Base-by-base conservation (phyloP, 306 rosid genomes). In the Gynostemma pentaphyllum region DNA sequence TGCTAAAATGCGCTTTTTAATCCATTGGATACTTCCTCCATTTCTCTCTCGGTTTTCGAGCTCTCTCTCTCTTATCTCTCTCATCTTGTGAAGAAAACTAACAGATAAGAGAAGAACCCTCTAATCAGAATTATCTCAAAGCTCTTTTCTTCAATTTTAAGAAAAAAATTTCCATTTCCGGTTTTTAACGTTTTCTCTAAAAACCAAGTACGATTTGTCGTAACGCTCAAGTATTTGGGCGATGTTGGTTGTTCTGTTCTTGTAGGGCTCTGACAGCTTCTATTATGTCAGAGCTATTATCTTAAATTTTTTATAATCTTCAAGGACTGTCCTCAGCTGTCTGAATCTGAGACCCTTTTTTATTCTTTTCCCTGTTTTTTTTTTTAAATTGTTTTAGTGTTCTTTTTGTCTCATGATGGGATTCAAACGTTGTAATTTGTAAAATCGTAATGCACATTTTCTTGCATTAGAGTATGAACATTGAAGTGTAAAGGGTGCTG, bases 1-100 rank as follows among this genome's bases (percentile, higher is more conserved):
- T 61, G 45, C 68, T 70, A 59, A 68, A 27, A 42, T 47, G 74
- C 65, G 67, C 74, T n/a, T 62, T 27, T 4, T 42, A 57, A 19
- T 59, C 59, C 86, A 67, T 81, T 77, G 84, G 80, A 74, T 79
- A 63, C 88, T 84, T 72, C 78, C n/a, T n/a, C n/a, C n/a, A n/a
- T n/a, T 45, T 24, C 9, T 18, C 36, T 65, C 69, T 78, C 26
- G 83, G 75, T 45, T 79, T 48, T 72, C 77, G 63, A 68, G 73
- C 68, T 56, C 62, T 53, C 62, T 54, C 34, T 14, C 32, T 23
- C 15, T 14, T 45, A 5, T 9, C 24, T 5, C 42, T 52, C 21
- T 22, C 49, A 21, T 52, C 7, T 9, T 55, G 29, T 57, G 50
- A 49, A 75, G 76, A 71, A 67, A 71, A 55, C 48, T 55, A 74